phyloP scores from a whole-genome alignment of 2,329 filamentous ascomycete genomes.

The Trichophyton rubrum region DNA sequence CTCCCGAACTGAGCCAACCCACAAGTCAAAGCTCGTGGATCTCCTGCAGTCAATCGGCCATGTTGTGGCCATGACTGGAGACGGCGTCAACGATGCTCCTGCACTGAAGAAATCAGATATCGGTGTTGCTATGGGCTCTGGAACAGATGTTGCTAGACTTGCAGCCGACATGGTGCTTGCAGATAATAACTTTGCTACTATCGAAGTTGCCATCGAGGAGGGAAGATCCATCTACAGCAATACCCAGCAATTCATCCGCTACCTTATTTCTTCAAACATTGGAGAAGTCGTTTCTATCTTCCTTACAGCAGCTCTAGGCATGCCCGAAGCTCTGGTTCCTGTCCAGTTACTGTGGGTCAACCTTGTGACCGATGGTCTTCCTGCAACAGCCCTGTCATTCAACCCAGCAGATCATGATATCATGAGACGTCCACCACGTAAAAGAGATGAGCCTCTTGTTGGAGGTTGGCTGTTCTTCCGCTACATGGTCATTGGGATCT shows the following conservation, averaged over 20 bases:
- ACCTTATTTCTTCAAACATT: conserved; percentile 97
- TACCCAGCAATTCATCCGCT: conserved; percentile 98
- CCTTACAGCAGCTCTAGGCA: conserved; percentile 85
- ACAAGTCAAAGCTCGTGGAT: conserved; percentile 97
- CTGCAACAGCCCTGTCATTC: conserved; percentile 91
- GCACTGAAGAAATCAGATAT: conserved; percentile 98
- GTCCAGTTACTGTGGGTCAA: conserved; percentile 99
- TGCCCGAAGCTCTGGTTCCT: conserved; percentile 94
- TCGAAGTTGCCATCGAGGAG: conserved; percentile 90
- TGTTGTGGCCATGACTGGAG: conserved; percentile 97
- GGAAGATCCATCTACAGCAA: conserved; percentile 99
- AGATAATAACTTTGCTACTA: conserved; percentile 98
- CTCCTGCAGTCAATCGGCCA: conserved; percentile 84
- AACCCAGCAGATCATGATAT: conserved; percentile 98
- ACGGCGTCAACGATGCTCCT: conserved; percentile 95
- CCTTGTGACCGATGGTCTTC: conserved; percentile 90
- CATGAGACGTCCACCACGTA: conserved; percentile 83
- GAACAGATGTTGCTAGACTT: conserved; percentile 91
- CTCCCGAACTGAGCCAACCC: conserved; percentile 85
- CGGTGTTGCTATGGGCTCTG: conserved; percentile 96
- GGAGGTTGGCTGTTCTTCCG: conserved; percentile 95
- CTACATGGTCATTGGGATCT: conserved; percentile 90
- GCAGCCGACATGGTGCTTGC: conserved; percentile 97
- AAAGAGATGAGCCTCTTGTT: conserved; percentile 84
- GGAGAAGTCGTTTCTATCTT: conserved; percentile 99